Conservation (phyloP, 306 rosid species). For the Coriaria nepalensis region DNA sequence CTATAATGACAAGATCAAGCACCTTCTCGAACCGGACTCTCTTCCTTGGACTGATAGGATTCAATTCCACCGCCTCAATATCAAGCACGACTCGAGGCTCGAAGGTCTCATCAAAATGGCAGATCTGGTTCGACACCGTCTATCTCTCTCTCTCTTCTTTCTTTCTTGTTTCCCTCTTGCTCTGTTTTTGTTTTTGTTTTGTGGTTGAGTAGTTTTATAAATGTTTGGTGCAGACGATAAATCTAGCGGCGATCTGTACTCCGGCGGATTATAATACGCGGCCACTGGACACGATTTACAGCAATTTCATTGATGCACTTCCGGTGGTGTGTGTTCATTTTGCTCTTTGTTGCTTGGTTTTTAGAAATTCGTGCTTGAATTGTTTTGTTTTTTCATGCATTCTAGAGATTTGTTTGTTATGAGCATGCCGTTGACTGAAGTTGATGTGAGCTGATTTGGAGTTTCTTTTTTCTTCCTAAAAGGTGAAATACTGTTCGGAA, state of each 20-base stretch:
- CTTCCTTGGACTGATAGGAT: conserved; percentile 39
- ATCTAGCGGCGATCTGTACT: conserved; percentile 54
- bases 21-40: conserved; percentile 34
- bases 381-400: not conserved
- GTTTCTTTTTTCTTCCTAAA: conserved; percentile 1
- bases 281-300: conserved; percentile 43
- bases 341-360: not conserved
- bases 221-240: conserved; percentile 26
- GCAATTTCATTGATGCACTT: conserved; percentile 55
- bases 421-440: not conserved
- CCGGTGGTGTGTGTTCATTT: conserved; percentile 45
- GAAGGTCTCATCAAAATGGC: conserved; percentile 64
- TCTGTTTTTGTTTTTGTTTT: not conserved
- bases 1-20: conserved; percentile 58
- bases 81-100: conserved; percentile 70
- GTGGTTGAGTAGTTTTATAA: conserved; percentile 10
- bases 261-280: conserved; percentile 54
- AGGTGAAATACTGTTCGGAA: conserved; percentile 87
- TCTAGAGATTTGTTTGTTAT: not conserved
- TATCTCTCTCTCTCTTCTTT: not conserved
- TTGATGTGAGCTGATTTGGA: conserved; percentile 12
- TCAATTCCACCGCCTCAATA: conserved; percentile 46
- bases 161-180: not conserved
- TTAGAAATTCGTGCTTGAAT: not conserved
- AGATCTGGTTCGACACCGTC: conserved; percentile 29